These are phyloP conservation scores for Uronychia binucleata DNA, from an alignment of 73 alveolate genomes.

Conservation along the genomic window DNA sequence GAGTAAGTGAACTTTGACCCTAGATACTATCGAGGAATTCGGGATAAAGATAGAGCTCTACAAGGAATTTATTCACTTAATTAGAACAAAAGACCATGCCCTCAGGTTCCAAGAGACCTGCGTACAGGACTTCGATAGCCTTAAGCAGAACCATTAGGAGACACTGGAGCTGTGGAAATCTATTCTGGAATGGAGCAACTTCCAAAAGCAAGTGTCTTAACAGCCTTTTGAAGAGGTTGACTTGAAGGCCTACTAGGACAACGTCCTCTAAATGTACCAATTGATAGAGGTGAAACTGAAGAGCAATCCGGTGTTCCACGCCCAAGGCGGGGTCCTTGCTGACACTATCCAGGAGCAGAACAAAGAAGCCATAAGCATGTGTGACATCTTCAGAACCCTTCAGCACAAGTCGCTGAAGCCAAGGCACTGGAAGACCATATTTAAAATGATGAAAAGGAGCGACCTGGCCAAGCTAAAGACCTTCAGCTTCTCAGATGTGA, in stretches of 20 bases:
- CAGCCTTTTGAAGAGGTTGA: slow-evolving; percentile 41
- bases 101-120: slow-evolving; percentile 39
- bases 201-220: slow-evolving; percentile 40
- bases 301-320: slow-evolving; percentile 43
- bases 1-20: slow-evolving; percentile 14
- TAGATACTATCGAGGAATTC: slow-evolving; percentile 69
- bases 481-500: slow-evolving; percentile 50
- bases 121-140: slow-evolving; percentile 54
- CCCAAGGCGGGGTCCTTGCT: slow-evolving; percentile 28
- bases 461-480: slow-evolving; percentile 29
- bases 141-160: slow-evolving; percentile 54
- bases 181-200: slow-evolving; percentile 69
- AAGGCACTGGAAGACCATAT: slow-evolving; percentile 67
- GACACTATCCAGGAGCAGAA: slow-evolving; percentile 37
- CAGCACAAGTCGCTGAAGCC: slow-evolving; percentile 54
- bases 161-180: slow-evolving; percentile 73
- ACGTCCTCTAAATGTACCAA: slow-evolving; percentile 29
- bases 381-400: slow-evolving; percentile 40
- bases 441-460: slow-evolving; percentile 55
- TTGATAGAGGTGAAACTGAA: slow-evolving; percentile 28
- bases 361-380: slow-evolving; percentile 48
- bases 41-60: slow-evolving; percentile 66
- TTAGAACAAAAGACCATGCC: slow-evolving; percentile 37
- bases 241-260: slow-evolving; percentile 21
- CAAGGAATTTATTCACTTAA: slow-evolving; percentile 51